Base-by-base conservation (phyloP, 1,284 basidiomycete genomes). In the Boletellus deceptivus region DNA sequence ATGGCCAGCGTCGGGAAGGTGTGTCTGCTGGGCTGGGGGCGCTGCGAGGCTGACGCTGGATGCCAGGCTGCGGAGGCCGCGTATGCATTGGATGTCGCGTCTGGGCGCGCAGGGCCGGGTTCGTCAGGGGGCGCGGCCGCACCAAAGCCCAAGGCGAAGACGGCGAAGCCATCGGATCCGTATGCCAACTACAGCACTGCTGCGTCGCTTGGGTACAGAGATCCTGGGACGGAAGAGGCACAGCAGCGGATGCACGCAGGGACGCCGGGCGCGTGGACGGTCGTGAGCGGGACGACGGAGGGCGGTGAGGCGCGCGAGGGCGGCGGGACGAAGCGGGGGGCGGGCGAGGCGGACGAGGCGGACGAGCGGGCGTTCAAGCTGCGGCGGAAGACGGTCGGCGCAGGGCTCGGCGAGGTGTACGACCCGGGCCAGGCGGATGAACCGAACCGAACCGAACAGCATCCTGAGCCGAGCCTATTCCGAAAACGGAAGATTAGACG, bases 111-210 rank as follows among this genome's bases (percentile, higher is more conserved):
- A n/a, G 79, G 75, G 47, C 60, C 72, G n/a, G 46, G 57, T 5
- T 43, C 46, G 1, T 51, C 51, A 9, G 57, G 41, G 31, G 39
- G 22, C 75, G 10, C 67, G 76, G 2, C 68, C 72, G 10, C 75
- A 4, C 65, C 67, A 48, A 58, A 48, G 24, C 29, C 43, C 3
- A 78, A 80, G 59, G 71, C 78, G 0, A 63, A 72, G 18, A 59
- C 67, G 11, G 48, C 35, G 17, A 86, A 82, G 61, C 78, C 84
- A 2, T 76, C 82, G 0, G 86, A 92, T 64, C 84, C 83, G 43
- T 93, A 76, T 56, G 75, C 87, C 3, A 88, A 95, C 67, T 99
- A 99, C 69, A 84, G 90, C 16, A 92, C 91, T 0, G 88, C 95
- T 0, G 83, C 81, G 43, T 89, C 86, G 2, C 76, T 96, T 0